phyloP scores from a whole-genome alignment of 768 basidiomycete genomes.

The Auricularia cornea region DNA sequence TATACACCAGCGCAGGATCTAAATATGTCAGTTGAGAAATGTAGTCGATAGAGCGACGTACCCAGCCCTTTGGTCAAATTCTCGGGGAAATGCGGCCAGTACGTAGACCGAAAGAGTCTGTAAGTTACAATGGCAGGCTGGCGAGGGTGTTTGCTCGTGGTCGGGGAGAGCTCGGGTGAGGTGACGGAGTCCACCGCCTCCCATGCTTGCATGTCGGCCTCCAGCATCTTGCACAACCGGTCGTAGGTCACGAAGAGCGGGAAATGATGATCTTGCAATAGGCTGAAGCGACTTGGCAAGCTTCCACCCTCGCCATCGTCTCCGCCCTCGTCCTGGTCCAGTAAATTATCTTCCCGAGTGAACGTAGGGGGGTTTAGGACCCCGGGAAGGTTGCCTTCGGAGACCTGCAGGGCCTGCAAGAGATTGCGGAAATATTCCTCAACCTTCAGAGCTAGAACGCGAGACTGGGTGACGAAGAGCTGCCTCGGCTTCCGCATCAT shows the following conservation, averaged over 20 bases:
- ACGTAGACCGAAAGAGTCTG: slow-evolving; percentile 36
- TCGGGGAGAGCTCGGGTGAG: too few relatives aligned
- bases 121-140: slow-evolving; percentile 32
- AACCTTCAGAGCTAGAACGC: slow-evolving; percentile 54
- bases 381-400: too few relatives aligned
- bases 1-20: slow-evolving; percentile 56
- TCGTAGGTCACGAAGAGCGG: slow-evolving; percentile 14
- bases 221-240: slow-evolving; percentile 37
- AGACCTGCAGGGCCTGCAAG: slow-evolving; percentile 33
- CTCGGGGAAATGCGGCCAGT: slow-evolving; percentile 56
- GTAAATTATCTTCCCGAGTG: too few relatives aligned
- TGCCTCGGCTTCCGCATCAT: slow-evolving; percentile 45
- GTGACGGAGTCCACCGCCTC: too few relatives aligned
- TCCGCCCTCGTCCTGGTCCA: slow-evolving; percentile 11
- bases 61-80: slow-evolving; percentile 40
- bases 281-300: slow-evolving; percentile 8
- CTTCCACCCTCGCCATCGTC: slow-evolving; percentile 2
- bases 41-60: too few relatives aligned
- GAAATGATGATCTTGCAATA: slow-evolving; percentile 11
- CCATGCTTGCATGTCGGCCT: slow-evolving; percentile 31
- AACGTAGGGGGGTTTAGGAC: too few relatives aligned
- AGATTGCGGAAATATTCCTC: slow-evolving; percentile 54
- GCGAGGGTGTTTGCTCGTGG: too few relatives aligned
- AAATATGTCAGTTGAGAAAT: too few relatives aligned
- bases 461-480: slow-evolving; percentile 65